Evolutionary conservation across 192 early-diverging fungal genomes (phyloP), one percentile per base, ranked within the genome.

Genomic region (Chytriomyces sp.): DNA sequence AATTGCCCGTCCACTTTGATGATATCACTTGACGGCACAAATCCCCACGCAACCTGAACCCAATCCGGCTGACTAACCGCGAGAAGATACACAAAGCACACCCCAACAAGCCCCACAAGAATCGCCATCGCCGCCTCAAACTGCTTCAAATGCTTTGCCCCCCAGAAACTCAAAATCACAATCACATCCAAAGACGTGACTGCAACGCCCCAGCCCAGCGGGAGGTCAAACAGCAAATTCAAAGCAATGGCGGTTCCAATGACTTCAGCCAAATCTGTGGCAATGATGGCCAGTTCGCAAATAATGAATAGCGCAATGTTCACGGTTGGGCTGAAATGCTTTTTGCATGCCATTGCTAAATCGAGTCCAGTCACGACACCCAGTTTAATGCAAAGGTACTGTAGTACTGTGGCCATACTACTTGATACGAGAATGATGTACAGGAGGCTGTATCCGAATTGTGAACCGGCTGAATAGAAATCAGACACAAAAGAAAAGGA

Each of bases 171-270:
- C 45, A 94, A 79, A 47, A 94, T 82, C 57, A 94, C 61, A 10
- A 94, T 79, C 0, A 93, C 91, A 80, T 94, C 93, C 2, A 82
- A 67, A 0, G 87, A 86, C 2, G 93, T 94, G 26, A 94, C 82
- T 24, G 89, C 84, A 5, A 94, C 88, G 44, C 93, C 93, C 66
- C 83, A 88, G n/a, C 86, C 84, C 64, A 94, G 73, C 11, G 92
- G 90, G 23, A 94, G 64, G 2, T 84, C 82, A 77, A 93, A 93
- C 24, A 94, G 78, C 11, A 94, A 78, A 23, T 93, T 91, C 44
- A 94, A 77, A 0, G 91, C 93, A 67, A 94, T 92, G 1, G 93
- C 93, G 60, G 94, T 94, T 9, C 95, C 95, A 18, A 96, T 89
- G 20, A 95, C 92, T 71, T 94, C 93, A 44, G 93, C 93, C 6